Base-by-base conservation (phyloP, 148 eudicot species). In the Camellia granthamiana region DNA sequence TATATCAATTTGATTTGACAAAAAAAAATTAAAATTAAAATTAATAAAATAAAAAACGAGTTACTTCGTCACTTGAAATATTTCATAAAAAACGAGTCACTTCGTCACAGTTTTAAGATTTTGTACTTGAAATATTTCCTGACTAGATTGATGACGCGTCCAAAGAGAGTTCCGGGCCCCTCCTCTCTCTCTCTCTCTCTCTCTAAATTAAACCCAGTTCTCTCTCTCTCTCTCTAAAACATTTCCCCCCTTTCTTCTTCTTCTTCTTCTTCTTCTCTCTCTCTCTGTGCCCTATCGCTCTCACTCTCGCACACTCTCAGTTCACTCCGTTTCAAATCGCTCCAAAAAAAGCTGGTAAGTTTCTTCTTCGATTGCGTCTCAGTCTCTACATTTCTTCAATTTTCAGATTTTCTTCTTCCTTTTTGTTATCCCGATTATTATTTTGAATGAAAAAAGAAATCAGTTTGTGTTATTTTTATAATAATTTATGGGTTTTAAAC, bases 191-290 rank as follows among this genome's bases (percentile, higher is more conserved):
- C 38, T 30, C 30, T 23, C 30, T 30, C 38, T 30, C 38, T 30
- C 3, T n/a, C 30, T 11, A 30, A 30, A 61, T 41, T 9, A 76
- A 55, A 55, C 62, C 12, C 3, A 23, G 54, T 77, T 23, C 23
- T 23, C 23, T 23, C 13, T 12, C n/a, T 60, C 64, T 60, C 15
- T 60, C 23, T 23, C 0, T 23, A 23, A 0, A 23, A 0, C 0
- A 0, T 23, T 0, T 23, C 23, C 0, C 23, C 0, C 23, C 0
- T 0, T 23, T 23, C 0, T 0, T 23, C 7, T 4, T 4, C n/a
- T n/a, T n/a, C n/a, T n/a, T n/a, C 4, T 47, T 0, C 38, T 30
- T 30, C 52, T 49, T 1, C n/a, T n/a, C n/a, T n/a, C 7, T 7
- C 0, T 49, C 52, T 49, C 52, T 49, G 6, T 49, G 52, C 52